Evolutionary conservation across 1,284 basidiomycete species (phyloP).

Genomic region (Leccinum subrobustum): DNA sequence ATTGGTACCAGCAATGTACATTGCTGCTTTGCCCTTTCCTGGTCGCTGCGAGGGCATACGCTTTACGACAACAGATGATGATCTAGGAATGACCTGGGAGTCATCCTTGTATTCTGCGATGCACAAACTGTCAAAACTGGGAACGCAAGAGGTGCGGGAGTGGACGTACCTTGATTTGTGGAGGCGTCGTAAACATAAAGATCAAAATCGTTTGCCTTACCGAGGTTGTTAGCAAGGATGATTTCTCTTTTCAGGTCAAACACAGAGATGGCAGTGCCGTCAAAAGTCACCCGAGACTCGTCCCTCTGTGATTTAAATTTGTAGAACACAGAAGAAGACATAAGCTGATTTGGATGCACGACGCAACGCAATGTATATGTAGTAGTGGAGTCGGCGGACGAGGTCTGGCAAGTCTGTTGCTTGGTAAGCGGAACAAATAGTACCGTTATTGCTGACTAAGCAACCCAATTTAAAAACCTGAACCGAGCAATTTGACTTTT

Average conservation of each 20-base stretch:
- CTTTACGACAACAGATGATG: slow-evolving; percentile 91
- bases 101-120: slow-evolving; percentile 89
- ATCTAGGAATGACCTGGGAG: slow-evolving; percentile 87
- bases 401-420: neutral
- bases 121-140: neutral
- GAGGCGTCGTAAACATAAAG: slow-evolving; percentile 82
- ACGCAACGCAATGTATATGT: slow-evolving; percentile 15
- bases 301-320: slow-evolving; percentile 95
- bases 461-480: slow-evolving; percentile 10
- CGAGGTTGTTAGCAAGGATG: slow-evolving; percentile 92
- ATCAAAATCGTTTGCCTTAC: slow-evolving; percentile 97
- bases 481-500: slow-evolving; percentile 16
- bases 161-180: slow-evolving; percentile 81
- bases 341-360: slow-evolving; percentile 35
- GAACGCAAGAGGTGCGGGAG: neutral
- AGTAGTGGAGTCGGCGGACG: neutral
- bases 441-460: slow-evolving; percentile 18
- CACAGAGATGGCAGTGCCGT: slow-evolving; percentile 97
- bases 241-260: slow-evolving; percentile 99
- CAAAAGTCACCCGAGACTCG: slow-evolving; percentile 94
- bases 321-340: slow-evolving; percentile 97
- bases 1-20: slow-evolving; percentile 73
- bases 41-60: slow-evolving; percentile 82
- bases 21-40: slow-evolving; percentile 90
- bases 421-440: slow-evolving; percentile 3